These are phyloP conservation scores for Lipomyces yamadae DNA, from an alignment of 805 yeast species.

Conservation along the genomic window DNA sequence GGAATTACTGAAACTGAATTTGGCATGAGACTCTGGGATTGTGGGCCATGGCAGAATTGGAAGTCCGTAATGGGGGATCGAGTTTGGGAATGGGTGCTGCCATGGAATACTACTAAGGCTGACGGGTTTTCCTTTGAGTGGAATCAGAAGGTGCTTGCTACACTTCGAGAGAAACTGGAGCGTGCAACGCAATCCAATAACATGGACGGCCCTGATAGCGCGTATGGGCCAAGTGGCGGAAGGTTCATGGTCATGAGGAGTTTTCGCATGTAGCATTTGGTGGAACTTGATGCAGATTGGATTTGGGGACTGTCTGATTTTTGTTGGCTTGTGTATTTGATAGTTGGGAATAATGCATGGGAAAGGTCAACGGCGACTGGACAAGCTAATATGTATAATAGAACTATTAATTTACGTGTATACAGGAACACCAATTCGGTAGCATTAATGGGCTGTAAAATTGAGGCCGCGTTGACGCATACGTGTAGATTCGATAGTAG, in stretches of 20 bases:
- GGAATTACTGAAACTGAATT: slow-evolving; percentile 22
- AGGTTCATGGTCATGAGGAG: slow-evolving; percentile 5
- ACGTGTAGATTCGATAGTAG: too few relatives aligned
- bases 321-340: background rate
- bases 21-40: slow-evolving; percentile 36
- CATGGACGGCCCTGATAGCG: background rate
- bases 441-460: too few relatives aligned
- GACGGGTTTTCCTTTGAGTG: slow-evolving; percentile 30
- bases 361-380: background rate
- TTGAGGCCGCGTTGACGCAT: background rate
- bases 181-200: background rate
- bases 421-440: too few relatives aligned
- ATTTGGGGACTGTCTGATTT: background rate
- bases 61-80: slow-evolving; percentile 34
- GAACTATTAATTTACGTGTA: too few relatives aligned
- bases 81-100: slow-evolving; percentile 39
- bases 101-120: slow-evolving; percentile 27
- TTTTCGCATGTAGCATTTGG: background rate
- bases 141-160: slow-evolving; percentile 16
- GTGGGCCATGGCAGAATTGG: slow-evolving; percentile 35
- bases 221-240: background rate
- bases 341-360: background rate
- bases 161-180: background rate
- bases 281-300: background rate
- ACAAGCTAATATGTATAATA: background rate